These are phyloP conservation scores for Rhodotorula sp. DNA, from an alignment of 1,284 basidiomycete genomes.

Conservation along the genomic window DNA sequence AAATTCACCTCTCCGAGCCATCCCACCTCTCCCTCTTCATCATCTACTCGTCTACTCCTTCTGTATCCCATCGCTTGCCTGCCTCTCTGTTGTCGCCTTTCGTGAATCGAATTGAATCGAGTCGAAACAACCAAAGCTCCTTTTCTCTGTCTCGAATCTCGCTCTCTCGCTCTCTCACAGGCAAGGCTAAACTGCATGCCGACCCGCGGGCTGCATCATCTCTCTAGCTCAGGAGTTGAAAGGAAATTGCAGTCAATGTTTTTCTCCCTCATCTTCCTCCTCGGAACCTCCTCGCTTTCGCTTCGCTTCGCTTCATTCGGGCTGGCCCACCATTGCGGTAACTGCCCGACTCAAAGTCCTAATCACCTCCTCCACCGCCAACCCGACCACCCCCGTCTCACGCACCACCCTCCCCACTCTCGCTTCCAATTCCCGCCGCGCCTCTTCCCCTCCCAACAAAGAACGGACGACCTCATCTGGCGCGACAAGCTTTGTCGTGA, in stretches of 20 bases:
- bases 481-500: too few species aligned
- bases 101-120: too few species aligned
- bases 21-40: neutral
- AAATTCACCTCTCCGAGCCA: too few species aligned
- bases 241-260: neutral
- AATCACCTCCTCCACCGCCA: neutral
- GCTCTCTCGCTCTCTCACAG: neutral
- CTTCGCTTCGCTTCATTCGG: too few species aligned
- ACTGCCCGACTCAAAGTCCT: neutral
- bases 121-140: neutral
- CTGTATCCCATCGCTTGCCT: neutral
- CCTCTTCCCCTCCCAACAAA: neutral
- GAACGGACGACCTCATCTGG: too few species aligned
- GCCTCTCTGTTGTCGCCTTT: neutral
- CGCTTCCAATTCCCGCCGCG: conserved; percentile 11
- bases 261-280: neutral
- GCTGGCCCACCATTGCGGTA: too few species aligned
- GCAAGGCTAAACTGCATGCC: neutral
- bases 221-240: neutral
- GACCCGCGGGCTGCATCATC: neutral
- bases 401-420: conserved; percentile 40
- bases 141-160: too few species aligned
- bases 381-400: conserved; percentile 33
- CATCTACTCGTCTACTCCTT: neutral
- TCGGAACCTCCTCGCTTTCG: neutral